Percentiles rank a stretch among this genome's conserved stretches.
Conservation (phyloP, 495 filamentous ascomycete genomes). For the Daldinia grandis region DNA sequence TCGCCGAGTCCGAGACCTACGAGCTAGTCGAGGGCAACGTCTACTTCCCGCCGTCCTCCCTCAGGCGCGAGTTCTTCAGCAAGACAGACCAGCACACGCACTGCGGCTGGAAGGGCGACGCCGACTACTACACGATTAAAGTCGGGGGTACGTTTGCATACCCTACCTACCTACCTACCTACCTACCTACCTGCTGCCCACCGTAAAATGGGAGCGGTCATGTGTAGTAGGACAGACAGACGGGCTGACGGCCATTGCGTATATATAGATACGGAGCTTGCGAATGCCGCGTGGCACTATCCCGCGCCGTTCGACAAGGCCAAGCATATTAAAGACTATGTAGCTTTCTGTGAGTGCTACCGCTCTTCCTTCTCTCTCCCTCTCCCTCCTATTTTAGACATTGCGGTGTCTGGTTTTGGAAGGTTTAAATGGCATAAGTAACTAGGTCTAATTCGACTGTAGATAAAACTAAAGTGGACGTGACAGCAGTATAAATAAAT, state of each 20-base stretch:
- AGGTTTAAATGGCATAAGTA: neutral
- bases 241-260: too few relatives aligned
- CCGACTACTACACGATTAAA: slow-evolving; percentile 71
- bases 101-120: slow-evolving; percentile 77
- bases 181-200: neutral
- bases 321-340: slow-evolving; percentile 65
- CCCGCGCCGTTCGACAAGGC: slow-evolving; percentile 65
- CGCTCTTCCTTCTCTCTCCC: too few relatives aligned
- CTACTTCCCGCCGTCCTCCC: slow-evolving; percentile 65
- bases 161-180: neutral
- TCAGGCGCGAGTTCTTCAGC: slow-evolving; percentile 53
- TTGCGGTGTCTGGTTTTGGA: neutral
- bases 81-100: slow-evolving; percentile 52
- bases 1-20: slow-evolving; percentile 69
- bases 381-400: neutral
- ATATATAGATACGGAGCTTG: slow-evolving; percentile 57
- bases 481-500: slow-evolving; percentile 21
- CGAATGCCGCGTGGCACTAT: slow-evolving; percentile 77
- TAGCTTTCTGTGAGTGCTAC: slow-evolving; percentile 70
- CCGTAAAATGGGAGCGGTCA: neutral
- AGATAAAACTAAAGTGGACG: slow-evolving; percentile 58
- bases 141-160: slow-evolving; percentile 56
- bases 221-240: too few relatives aligned
- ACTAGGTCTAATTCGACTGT: slow-evolving; percentile 14
- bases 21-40: slow-evolving; percentile 77